Base-by-base conservation (phyloP, 768 basidiomycete genomes). In the Boletus sp. region DNA sequence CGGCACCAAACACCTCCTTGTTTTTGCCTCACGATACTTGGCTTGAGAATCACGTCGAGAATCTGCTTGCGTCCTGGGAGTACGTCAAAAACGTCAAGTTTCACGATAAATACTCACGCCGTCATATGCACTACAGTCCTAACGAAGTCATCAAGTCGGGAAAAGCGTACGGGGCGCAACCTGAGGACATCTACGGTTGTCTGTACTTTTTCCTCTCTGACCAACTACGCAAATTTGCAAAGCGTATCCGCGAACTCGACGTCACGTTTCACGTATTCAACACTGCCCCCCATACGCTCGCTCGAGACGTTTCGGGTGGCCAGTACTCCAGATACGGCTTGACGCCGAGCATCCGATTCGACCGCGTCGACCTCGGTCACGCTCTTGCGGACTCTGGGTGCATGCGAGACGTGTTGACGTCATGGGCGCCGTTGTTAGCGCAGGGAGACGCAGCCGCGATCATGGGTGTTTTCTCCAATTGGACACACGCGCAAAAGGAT, bases 61-160 rank as follows among this genome's bases (percentile, higher is more conserved):
- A 75, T 47, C 80, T 82, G 0, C 70, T 83, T 3, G 70, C 73
- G 17, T 76, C 76, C 15, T 84, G 81, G 80, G 75, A 81, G 78
- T 79, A 64, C 56, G 75, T 70, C 14, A 36, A 56, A 28, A 30
- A 6, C 40, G 5, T 47, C 17, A 5, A 40, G 24, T 35, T 55
- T 17, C n/a, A 29, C 24, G 37, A 29, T 52, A 24, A 37, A 32
- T 17, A 7, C 55, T 51, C 39, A 51, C 40, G n/a, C 20, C 7
- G 4, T 55, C 39, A 3, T 50, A 41, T 52, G 1, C 51, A 72
- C 39, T 47, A 8, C 53, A 80, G 79, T 60, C 63, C 75, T 5
- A 67, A 76, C 24, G 67, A 71, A 14, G 2, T 39, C 30, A 36
- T 12, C 9, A 39, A 18, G 36, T 68, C 75, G 0, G 80, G 80